Evolutionary conservation across 2,329 filamentous ascomycete genomes (phyloP).

Genomic region (Didymella keratinophila): DNA sequence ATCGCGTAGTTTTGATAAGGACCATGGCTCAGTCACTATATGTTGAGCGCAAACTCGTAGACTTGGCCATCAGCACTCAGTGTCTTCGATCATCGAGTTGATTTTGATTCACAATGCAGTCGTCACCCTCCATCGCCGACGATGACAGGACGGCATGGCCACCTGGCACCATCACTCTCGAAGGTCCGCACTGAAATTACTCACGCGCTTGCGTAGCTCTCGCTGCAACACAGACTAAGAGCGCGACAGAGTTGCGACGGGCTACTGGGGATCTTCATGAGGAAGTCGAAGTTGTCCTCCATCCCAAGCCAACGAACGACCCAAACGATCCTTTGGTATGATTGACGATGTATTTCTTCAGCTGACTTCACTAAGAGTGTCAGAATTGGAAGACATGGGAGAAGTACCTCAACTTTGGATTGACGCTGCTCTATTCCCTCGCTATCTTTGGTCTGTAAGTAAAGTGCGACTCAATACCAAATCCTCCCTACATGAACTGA

Average conservation of each 20-base stretch:
- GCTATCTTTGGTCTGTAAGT: constrained; percentile 20
- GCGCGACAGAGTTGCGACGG: constrained; percentile 7
- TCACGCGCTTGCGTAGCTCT: not conserved
- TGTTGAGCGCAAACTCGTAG: not conserved
- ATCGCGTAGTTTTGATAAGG: constrained; percentile 5
- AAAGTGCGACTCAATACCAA: not conserved
- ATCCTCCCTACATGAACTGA: not conserved
- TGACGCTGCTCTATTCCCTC: constrained; percentile 17
- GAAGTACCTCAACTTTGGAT: constrained; percentile 19
- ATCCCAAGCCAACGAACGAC: constrained; percentile 15
- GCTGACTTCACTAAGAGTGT: not conserved
- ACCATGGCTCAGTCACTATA: constrained; percentile 3
- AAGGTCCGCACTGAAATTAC: constrained; percentile 9
- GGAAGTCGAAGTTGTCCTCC: constrained; percentile 11
- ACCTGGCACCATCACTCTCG: constrained; percentile 21
- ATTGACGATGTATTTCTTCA: not conserved
- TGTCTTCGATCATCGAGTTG: not conserved
- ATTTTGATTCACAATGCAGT: constrained; percentile 8
- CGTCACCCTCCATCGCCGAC: not conserved
- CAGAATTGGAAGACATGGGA: constrained; percentile 23
- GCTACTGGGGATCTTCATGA: constrained; percentile 5
- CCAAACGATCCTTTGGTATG: constrained; percentile 20
- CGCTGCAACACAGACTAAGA: not conserved
- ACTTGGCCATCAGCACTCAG: not conserved
- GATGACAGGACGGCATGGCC: constrained; percentile 16